Base-by-base conservation (phyloP, 148 eudicot species). In the Salicornia ramosissima region DNA sequence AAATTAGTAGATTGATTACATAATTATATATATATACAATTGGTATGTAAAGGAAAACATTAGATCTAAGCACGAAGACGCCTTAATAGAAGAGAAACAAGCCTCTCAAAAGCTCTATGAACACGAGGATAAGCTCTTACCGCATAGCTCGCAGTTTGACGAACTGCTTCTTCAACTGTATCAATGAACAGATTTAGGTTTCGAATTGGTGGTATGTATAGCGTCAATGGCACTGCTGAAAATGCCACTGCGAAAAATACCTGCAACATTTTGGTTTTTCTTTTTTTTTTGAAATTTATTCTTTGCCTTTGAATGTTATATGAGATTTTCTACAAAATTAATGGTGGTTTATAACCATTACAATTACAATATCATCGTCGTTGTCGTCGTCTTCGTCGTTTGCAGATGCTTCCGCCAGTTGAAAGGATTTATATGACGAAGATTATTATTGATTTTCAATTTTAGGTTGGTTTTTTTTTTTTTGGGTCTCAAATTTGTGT, bases 211-310 rank as follows among this genome's bases (percentile, higher is more conserved):
- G 97, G 95, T 5, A 89, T 65, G 71, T 84, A 89, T 0, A 92
- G 82, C 6, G 83, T 89, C 70, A 89, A 65, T 3, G 92, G 90
- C 33, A 78, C 92, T 1, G 89, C 87, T 3, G 96, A 84, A 67
- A 89, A 87, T 2, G 93, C 97, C 64, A 85, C 88, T 9, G 93
- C 89, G 22, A 92, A 77, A 73, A 92, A 85, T 76, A 85, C 45
- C 49, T 89, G 85, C 68, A 83, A 42, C 91, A 86, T 84, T 58
- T 29, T 76, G 6, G 0, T 26, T 16, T 18, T 31, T 29, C n/a
- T 16, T 36, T 15, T 26, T 19, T 49, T 2, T 36, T 36, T 36
- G 40, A 36, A 36, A 36, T 3, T 3, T 36, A 36, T 8, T 36
- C 40, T 36, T 3, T 36, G 8, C 8, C 40, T 36, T 36, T 8